Evolutionary conservation across 2,329 filamentous ascomycete species (phyloP).

Genomic region (Shiraia bambusicola): DNA sequence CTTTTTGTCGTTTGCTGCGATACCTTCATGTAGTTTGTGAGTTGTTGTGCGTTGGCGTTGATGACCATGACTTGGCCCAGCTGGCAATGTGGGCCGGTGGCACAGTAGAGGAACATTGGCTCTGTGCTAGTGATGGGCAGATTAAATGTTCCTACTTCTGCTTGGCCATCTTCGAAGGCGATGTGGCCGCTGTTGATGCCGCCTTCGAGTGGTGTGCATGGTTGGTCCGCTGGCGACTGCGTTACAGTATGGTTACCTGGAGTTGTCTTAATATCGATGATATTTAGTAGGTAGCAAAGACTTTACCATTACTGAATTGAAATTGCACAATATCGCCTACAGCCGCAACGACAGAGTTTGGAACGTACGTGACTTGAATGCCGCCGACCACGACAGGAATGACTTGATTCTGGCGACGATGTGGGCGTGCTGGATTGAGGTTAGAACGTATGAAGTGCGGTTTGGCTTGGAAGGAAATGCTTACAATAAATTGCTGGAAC

Average conservation of each 20-base stretch:
- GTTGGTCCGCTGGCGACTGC: constrained; percentile 24
- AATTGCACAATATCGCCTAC: constrained; percentile 36
- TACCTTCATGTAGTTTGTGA: constrained; percentile 30
- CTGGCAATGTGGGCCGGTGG: constrained; percentile 36
- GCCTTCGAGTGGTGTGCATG: constrained; percentile 30
- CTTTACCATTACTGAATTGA: constrained; percentile 31
- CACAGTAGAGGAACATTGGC: constrained; percentile 36
- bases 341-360: constrained; percentile 29
- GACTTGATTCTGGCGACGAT: constrained; percentile 24
- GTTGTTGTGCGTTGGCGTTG: constrained; percentile 26
- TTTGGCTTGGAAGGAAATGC: neutral
- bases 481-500: constrained; percentile 7
- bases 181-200: constrained; percentile 36
- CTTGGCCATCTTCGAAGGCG: constrained; percentile 31
- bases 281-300: no score
- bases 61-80: constrained; percentile 33
- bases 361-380: constrained; percentile 31
- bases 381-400: constrained; percentile 37
- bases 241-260: constrained; percentile 33
- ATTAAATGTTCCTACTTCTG: constrained; percentile 35
- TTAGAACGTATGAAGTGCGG: neutral
- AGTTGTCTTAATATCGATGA: no score
- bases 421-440: constrained; percentile 15
- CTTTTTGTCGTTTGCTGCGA: constrained; percentile 26
- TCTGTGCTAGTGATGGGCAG: constrained; percentile 32